A percentile compares a stretch with the other conserved stretches of the same genome.
phyloP scores from a whole-genome alignment of 768 basidiomycete genomes.

The Macrolepiota dolichaula region DNA sequence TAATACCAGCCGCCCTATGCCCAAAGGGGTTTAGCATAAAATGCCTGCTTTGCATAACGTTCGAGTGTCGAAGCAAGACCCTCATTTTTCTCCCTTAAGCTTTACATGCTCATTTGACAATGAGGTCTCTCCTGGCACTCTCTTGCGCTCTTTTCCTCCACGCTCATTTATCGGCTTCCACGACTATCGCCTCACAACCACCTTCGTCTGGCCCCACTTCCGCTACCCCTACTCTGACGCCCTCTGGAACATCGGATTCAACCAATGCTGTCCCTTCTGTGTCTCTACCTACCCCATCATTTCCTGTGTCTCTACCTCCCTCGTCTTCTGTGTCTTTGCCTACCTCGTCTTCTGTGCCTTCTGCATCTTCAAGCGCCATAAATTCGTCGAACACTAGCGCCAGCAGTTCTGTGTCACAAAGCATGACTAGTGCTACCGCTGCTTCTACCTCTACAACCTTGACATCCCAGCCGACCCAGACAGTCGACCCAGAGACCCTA shows the following conservation, averaged over 20 bases:
- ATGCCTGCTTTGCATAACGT: not conserved
- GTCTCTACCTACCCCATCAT: not conserved
- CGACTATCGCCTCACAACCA: not conserved
- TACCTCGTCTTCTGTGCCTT: not conserved
- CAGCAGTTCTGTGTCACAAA: not conserved
- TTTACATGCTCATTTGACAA: not conserved
- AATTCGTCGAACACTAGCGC: not conserved
- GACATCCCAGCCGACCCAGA: not conserved
- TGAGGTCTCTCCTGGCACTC: slow-evolving; percentile 1
- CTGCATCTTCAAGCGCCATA: not conserved
- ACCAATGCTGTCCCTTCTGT: not conserved
- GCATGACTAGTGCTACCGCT: not conserved
- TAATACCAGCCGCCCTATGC: slow-evolving; percentile 1
- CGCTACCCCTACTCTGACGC: not conserved
- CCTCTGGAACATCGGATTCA: not conserved
- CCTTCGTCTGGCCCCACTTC: not conserved
- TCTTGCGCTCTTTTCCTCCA: slow-evolving; percentile 1
- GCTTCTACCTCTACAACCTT: not conserved
- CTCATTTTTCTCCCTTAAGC: not conserved
- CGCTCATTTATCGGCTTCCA: not conserved
- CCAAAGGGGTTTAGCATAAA: slow-evolving; percentile 3
- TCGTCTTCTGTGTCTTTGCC: not conserved
- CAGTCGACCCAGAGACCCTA: slow-evolving; percentile 1
- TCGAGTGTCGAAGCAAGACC: not conserved
- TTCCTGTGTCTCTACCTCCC: not conserved